A percentile compares a stretch with the other conserved stretches of the same genome.
These are phyloP conservation scores for Cadophora luteo-olivacea DNA, from an alignment of 2,329 filamentous ascomycete genomes.

Conservation along the genomic window DNA sequence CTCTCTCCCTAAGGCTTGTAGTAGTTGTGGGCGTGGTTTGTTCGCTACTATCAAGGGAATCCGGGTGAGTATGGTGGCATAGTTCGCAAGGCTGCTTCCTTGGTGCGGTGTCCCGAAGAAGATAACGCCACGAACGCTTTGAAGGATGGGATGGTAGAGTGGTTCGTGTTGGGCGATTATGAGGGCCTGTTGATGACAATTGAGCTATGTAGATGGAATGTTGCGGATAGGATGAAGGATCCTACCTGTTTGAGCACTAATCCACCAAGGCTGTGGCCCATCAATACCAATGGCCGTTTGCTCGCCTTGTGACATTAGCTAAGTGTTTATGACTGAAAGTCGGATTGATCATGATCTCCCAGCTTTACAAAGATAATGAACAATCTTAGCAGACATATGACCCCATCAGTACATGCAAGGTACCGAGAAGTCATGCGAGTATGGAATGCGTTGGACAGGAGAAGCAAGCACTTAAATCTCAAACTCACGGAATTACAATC, in stretches of 20 bases:
- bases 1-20: slow-evolving; percentile 23
- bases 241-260: slow-evolving; percentile 27
- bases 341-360: no score
- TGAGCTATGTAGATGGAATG: neutral
- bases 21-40: slow-evolving; percentile 24
- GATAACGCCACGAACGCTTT: slow-evolving; percentile 22
- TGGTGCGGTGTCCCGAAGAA: slow-evolving; percentile 37
- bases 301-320: slow-evolving; percentile 12
- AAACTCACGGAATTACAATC: neutral
- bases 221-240: neutral
- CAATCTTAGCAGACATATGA: neutral
- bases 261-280: slow-evolving; percentile 33
- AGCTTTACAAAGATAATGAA: no score
- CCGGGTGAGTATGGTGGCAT: slow-evolving; percentile 24
- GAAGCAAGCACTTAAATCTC: neutral
- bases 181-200: slow-evolving; percentile 22
- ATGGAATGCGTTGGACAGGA: neutral
- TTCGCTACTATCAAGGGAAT: slow-evolving; percentile 19
- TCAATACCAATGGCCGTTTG: slow-evolving; percentile 30
- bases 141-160: slow-evolving; percentile 22
- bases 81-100: slow-evolving; percentile 27
- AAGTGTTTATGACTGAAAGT: neutral
- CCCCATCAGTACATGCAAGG: neutral
- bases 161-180: slow-evolving; percentile 24
- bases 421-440: neutral